phyloP scores from a whole-genome alignment of 768 basidiomycete genomes.

The Tulasnella sp. region DNA sequence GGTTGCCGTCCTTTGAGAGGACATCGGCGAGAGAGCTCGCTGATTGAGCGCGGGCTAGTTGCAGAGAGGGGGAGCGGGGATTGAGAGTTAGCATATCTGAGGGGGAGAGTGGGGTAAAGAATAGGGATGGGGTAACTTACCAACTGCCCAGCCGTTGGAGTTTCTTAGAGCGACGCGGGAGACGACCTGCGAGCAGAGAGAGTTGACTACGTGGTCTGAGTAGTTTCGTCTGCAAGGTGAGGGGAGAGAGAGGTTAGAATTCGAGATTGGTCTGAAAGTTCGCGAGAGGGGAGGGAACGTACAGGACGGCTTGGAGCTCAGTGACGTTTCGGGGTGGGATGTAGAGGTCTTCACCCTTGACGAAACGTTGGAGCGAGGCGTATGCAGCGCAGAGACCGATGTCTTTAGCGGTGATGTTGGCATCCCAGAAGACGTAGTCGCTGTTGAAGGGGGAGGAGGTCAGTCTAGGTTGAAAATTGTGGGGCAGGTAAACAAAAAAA shows the following conservation, averaged over 20 bases:
- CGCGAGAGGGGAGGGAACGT: conserved; percentile 30
- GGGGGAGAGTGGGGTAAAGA: not conserved
- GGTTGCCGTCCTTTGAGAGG: conserved; percentile 61
- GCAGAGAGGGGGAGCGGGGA: not conserved
- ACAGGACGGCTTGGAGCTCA: conserved; percentile 70
- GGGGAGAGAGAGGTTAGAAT: not conserved
- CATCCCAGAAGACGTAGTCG: conserved; percentile 17
- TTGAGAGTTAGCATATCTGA: not conserved
- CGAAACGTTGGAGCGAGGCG: conserved; percentile 65
- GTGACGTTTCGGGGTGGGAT: conserved; percentile 54
- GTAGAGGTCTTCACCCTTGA: conserved; percentile 62
- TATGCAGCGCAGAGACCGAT: conserved; percentile 68
- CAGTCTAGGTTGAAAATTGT: conserved; percentile 35
- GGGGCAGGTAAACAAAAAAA: conserved; percentile 22
- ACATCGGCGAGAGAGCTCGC: conserved; percentile 64
- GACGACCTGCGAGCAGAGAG: conserved; percentile 52
- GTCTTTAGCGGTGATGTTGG: not conserved
- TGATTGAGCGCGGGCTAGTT: conserved; percentile 59
- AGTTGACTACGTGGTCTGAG: conserved; percentile 73
- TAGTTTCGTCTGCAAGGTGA: conserved; percentile 51
- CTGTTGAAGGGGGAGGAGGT: conserved; percentile 58
- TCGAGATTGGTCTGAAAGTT: conserved; percentile 5
- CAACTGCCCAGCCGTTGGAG: conserved; percentile 47
- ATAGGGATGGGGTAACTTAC: conserved; percentile 34
- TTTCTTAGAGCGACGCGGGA: conserved; percentile 39